Conservation (phyloP, 129 eudicot genomes). For the Helianthus tuberosus region DNA sequence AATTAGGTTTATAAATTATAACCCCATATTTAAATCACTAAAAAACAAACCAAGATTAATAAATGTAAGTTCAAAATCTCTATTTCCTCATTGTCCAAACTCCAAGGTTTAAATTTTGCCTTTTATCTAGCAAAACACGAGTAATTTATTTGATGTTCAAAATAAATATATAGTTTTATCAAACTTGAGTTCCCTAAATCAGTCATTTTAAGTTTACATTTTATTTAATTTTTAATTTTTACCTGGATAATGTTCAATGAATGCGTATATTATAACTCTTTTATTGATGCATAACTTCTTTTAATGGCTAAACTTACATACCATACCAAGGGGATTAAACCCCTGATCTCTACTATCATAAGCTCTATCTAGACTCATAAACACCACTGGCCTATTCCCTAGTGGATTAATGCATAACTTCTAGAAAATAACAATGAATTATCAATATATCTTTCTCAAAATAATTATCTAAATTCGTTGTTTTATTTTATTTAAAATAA, state of each 20-base stretch:
- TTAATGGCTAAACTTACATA: too few species aligned
- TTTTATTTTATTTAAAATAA: too few species aligned
- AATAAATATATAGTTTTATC: background rate
- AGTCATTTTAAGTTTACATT: too few species aligned
- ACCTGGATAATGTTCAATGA: background rate
- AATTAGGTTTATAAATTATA: background rate
- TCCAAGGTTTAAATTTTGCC: background rate
- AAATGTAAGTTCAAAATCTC: too few species aligned
- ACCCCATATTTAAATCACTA: background rate
- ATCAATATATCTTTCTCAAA: background rate
- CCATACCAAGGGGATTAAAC: too few species aligned
- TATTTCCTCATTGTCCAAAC: background rate
- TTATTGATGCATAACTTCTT: background rate
- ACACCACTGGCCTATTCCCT: too few species aligned
- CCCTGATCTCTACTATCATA: too few species aligned
- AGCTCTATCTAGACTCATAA: too few species aligned
- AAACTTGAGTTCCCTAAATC: background rate
- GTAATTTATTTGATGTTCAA: background rate
- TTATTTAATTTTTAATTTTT: too few species aligned
- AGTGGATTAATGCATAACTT: background rate
- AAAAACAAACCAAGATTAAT: background rate
- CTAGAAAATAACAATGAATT: background rate
- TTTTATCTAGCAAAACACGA: background rate
- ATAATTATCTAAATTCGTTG: background rate
- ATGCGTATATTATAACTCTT: too few species aligned